Base-by-base conservation (phyloP, 768 basidiomycete genomes). In the Lactifluus hygrophoroides region DNA sequence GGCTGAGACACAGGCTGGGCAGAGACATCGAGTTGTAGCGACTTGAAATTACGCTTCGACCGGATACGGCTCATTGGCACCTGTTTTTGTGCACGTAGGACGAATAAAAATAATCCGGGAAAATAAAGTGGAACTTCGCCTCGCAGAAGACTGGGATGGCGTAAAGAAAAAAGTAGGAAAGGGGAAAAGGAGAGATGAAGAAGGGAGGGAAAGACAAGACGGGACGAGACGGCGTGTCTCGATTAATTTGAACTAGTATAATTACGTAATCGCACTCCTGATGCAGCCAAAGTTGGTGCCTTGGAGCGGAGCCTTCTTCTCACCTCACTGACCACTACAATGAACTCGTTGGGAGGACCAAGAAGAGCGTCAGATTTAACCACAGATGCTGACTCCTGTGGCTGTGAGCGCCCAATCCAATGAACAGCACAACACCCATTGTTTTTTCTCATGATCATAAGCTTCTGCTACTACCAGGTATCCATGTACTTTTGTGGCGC, bases 1-100 rank as follows among this genome's bases (percentile, higher is more conserved):
- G 72, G 60, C 4, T 75, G 68, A 2, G 77, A 69, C n/a, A 69
- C 57, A 40, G 74, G 64, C 21, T 77, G 69, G 46, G 73, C 71
- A 45, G 77, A 61, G 57, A 86, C 83, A 64, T 81, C 77, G 69
- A 94, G 83, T 74, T 86, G 83, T 9, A 94, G 80, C 38, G 80
- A 84, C 73, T 91, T 93, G 80, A 91, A 92, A 70, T 94, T 94
- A 62, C 91, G 84, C 71, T 94, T 94, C 79, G 91, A 90, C 72
- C 90, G 86, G 61, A 90, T 81, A 38, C 80, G 80, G 38, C 75
- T 70, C 76, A 78, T 78, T 19, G 58, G 32, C 32, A 32, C n/a
- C n/a, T 38, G 30, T 7, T 13, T 38, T 34, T n/a, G 23, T 50
- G 46, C 45, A 42, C 34, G 16, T 28, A 48, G 21, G 23, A 3